Evolutionary conservation across 495 filamentous ascomycete genomes (phyloP), one percentile per base, ranked within the genome.

Genomic region (Trichoderma asperelloides): DNA sequence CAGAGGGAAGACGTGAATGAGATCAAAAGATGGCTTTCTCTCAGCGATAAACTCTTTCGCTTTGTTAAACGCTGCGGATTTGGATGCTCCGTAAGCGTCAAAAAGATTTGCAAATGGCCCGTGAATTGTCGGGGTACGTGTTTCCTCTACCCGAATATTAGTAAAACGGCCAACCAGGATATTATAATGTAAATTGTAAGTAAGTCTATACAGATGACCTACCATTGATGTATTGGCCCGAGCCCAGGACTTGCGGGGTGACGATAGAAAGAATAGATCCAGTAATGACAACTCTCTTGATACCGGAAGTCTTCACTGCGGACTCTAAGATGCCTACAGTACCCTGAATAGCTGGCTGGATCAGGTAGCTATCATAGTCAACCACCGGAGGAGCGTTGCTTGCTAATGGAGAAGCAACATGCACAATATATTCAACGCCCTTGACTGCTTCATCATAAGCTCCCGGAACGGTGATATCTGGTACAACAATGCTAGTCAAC

Each of bases 391-490:
- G 76, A 70, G 16, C 71, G 65, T 67, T 74, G 67, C 63, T 75
- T 64, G 74, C 55, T 25, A 84, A 81, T 0, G 82, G 83, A n/a
- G 75, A 78, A 0, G 82, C 82, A 11, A 80, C 82, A 69, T 87
- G 84, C 51, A 86, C 77, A 16, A 87, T 80, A 9, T 81, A 73
- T 73, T 70, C 77, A 70, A 72, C 67, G 11, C 72, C 74, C 57
- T 75, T 69, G 63, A 88, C 72, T 0, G 79, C 84, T 43, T 78
- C 71, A 64, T 84, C 81, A 68, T 81, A 85, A 37, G 80, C 83
- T 8, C 79, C 77, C 9, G 78, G 73, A 6, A 66, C 68, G 0
- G 76, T 71, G 49, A 84, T 78, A 67, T 84, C 82, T 7, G 76
- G 71, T 0, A 87, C 81, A 68, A 81, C 75, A n/a, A 72, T 76